Conservation (phyloP, 306 rosid genomes). For the Adenanthera pavonina region DNA sequence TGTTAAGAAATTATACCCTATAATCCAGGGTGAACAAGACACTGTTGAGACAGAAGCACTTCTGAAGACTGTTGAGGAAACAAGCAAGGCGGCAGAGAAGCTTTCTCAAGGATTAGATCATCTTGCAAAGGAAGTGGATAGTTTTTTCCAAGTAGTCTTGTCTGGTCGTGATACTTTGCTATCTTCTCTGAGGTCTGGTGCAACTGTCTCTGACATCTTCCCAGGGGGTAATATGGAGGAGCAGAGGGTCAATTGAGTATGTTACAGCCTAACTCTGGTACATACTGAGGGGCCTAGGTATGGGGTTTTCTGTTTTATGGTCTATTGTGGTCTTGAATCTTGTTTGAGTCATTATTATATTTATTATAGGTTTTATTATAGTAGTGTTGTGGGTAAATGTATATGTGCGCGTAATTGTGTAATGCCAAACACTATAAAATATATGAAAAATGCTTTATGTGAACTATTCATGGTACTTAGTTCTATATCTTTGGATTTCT, state of each 20-base stretch:
- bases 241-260: constrained; percentile 49
- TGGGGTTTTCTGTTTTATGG: constrained; percentile 48
- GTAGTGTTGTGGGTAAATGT: constrained; percentile 37
- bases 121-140: constrained; percentile 82
- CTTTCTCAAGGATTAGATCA: constrained; percentile 80
- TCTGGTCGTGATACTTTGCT: constrained; percentile 82
- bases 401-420: constrained; percentile 45
- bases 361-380: constrained; percentile 43
- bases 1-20: constrained; percentile 68
- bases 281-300: constrained; percentile 44
- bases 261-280: constrained; percentile 36
- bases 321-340: constrained; percentile 40
- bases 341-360: constrained; percentile 51
- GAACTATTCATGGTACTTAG: background rate
- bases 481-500: background rate
- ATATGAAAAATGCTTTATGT: constrained; percentile 33
- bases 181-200: constrained; percentile 65
- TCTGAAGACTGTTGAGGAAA: constrained; percentile 48
- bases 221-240: constrained; percentile 37
- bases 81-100: constrained; percentile 51
- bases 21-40: constrained; percentile 56
- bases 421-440: constrained; percentile 38
- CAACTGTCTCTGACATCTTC: constrained; percentile 38
- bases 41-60: constrained; percentile 42
- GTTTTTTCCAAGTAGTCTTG: constrained; percentile 76